Evolutionary conservation across 805 yeast species (phyloP).

Genomic region (Hanseniaspora taiwanica): DNA sequence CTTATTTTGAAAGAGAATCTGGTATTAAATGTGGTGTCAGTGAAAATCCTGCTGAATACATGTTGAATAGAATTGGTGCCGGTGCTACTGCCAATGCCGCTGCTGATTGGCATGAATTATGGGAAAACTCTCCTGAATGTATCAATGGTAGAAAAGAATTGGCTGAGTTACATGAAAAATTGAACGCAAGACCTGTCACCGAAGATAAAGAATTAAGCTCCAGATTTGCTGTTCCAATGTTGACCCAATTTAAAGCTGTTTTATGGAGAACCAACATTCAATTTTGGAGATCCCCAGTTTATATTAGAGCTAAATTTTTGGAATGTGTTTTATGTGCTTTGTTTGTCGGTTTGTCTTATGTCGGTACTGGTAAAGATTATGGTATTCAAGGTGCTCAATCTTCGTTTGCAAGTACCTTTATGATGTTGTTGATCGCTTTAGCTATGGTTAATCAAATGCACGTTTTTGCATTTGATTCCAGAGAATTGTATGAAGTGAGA

Average conservation of each 20-base stretch:
- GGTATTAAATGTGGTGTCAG: conserved; percentile 47
- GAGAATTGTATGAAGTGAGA: conserved; percentile 57
- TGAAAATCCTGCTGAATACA: conserved; percentile 70
- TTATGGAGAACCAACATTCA: conserved; percentile 42
- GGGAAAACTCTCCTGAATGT: conserved; percentile 42
- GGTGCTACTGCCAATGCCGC: not conserved
- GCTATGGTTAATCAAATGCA: conserved; percentile 50
- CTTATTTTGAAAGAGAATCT: conserved; percentile 60
- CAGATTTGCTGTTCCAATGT: conserved; percentile 32
- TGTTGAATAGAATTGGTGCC: conserved; percentile 52
- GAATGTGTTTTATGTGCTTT: conserved; percentile 41
- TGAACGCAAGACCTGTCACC: conserved; percentile 20
- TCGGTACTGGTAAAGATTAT: conserved; percentile 36
- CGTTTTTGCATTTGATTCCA: conserved; percentile 44
- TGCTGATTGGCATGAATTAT: conserved; percentile 47
- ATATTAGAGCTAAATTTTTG: conserved; percentile 41
- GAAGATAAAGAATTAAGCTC: conserved; percentile 26
- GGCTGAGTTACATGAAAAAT: conserved; percentile 37
- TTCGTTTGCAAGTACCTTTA: conserved; percentile 48
- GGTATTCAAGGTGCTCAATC: conserved; percentile 53
- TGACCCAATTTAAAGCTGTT: conserved; percentile 31
- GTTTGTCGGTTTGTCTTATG: conserved; percentile 59
- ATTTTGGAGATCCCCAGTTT: conserved; percentile 52
- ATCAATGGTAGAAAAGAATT: conserved; percentile 39
- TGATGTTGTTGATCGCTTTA: conserved; percentile 38